Percentiles rank a stretch among this genome's conserved stretches.
phyloP scores from a whole-genome alignment of 805 yeast genomes.

The Wickerhamomyces strasburgensis region DNA sequence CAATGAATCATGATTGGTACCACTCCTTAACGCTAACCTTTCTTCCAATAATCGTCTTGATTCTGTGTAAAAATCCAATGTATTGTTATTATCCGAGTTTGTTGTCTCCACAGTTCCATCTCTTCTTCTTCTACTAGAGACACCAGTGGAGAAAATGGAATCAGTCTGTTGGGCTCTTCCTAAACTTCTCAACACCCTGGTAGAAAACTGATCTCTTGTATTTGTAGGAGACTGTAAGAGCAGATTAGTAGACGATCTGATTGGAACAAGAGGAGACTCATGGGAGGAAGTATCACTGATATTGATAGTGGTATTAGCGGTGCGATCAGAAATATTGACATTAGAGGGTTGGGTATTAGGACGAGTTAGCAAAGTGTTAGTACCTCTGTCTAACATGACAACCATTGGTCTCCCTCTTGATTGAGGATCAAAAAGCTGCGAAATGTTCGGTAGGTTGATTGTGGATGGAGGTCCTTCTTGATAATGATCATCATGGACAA shows the following conservation, averaged over 20 bases:
- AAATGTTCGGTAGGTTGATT: constrained; percentile 21
- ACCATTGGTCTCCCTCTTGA: constrained; percentile 17
- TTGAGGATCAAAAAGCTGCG: constrained; percentile 8
- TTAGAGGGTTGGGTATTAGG: neutral
- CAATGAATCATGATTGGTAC: neutral
- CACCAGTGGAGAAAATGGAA: constrained; percentile 17
- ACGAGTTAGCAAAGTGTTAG: constrained; percentile 11
- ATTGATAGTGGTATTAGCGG: too few species aligned
- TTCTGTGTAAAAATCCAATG: constrained; percentile 3
- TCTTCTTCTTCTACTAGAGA: constrained; percentile 21
- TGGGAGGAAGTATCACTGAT: too few species aligned
- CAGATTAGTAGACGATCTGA: too few species aligned
- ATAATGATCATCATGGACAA: constrained; percentile 20
- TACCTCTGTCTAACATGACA: constrained; percentile 14
- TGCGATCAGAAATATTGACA: too few species aligned
- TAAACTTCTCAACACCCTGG: constrained; percentile 10
- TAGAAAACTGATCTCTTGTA: constrained; percentile 9
- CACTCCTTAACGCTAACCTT: constrained; percentile 3
- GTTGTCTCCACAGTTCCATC: constrained; percentile 20
- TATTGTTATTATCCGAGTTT: constrained; percentile 7
- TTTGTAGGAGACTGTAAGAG: too few species aligned
- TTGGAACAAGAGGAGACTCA: too few species aligned
- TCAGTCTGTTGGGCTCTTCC: constrained; percentile 10
- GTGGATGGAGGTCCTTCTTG: constrained; percentile 13
- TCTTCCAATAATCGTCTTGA: constrained; percentile 6